Evolutionary conservation across 2,329 filamentous ascomycete species (phyloP).

Genomic region (Colletotrichum lini): DNA sequence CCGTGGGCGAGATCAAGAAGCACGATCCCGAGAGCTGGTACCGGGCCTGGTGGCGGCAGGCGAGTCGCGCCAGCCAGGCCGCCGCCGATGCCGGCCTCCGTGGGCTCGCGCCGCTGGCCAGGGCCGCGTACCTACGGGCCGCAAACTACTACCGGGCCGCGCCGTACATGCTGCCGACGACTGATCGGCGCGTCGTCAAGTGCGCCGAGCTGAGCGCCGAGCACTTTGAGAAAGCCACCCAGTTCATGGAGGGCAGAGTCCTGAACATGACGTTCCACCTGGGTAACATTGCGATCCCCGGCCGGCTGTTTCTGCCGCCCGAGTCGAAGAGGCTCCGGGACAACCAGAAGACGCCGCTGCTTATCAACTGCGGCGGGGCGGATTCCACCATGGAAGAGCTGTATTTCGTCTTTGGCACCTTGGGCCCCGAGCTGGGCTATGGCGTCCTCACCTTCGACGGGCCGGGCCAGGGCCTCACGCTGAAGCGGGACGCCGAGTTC

Average conservation of each 20-base stretch:
- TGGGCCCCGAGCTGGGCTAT: conserved; percentile 54
- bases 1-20: conserved; percentile 54
- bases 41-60: conserved; percentile 51
- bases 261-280: conserved; percentile 48
- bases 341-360: conserved; percentile 50
- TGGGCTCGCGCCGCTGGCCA: conserved; percentile 51
- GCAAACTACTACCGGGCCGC: conserved; percentile 57
- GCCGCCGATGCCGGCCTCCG: conserved; percentile 47
- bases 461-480: conserved; percentile 59
- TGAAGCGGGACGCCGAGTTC: conserved; percentile 47
- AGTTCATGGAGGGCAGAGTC: conserved; percentile 40
- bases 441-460: conserved; percentile 61
- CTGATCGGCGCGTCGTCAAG: conserved; percentile 47
- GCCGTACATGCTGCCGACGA: conserved; percentile 48
- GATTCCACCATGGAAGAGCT: conserved; percentile 59
- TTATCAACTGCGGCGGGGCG: conserved; percentile 53
- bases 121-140: conserved; percentile 56
- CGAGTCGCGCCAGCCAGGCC: conserved; percentile 52
- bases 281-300: conserved; percentile 56
- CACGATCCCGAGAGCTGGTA: conserved; percentile 58
- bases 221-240: conserved; percentile 47
- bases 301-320: conserved; percentile 54
- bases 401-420: conserved; percentile 51
- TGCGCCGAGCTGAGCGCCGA: conserved; percentile 25
- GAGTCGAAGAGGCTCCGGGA: conserved; percentile 32